phyloP scores from a whole-genome alignment of 2,329 filamentous ascomycete genomes.

The Alternaria ethzedia region DNA sequence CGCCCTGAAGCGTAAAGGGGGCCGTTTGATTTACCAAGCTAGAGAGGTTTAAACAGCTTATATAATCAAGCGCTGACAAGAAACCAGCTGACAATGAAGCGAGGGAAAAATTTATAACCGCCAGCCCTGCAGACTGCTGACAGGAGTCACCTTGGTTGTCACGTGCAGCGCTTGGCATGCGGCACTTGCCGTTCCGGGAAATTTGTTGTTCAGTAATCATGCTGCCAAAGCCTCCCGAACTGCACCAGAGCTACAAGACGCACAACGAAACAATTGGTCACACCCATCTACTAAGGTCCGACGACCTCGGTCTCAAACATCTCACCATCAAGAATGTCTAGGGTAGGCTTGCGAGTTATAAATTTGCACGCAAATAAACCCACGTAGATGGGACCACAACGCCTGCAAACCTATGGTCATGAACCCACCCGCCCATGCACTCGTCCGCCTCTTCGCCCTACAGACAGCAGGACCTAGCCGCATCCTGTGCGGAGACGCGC shows the following conservation, averaged over 20 bases:
- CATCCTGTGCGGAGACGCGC: constrained; percentile 10
- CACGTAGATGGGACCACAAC: not conserved
- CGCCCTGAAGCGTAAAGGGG: not conserved
- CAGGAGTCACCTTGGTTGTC: not conserved
- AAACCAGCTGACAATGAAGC: not conserved
- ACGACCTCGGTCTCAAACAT: not conserved
- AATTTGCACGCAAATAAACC: not conserved
- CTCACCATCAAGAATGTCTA: not conserved
- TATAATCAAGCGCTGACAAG: not conserved
- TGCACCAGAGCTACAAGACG: not conserved
- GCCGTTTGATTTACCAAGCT: not conserved
- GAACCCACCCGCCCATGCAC: not conserved
- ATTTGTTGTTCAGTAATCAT: constrained; percentile 1
- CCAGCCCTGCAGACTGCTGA: not conserved
- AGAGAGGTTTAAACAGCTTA: not conserved
- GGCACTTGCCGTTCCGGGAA: not conserved
- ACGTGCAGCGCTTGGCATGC: not conserved
- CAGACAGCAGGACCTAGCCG: not conserved
- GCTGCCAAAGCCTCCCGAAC: not conserved
- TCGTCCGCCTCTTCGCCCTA: constrained; percentile 1
- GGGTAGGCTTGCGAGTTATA: not conserved
- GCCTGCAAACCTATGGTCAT: not conserved
- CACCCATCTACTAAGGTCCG: not conserved
- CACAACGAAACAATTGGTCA: not conserved
- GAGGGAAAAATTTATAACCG: not conserved